These are phyloP conservation scores for Phyllosticta citribraziliensis DNA, from an alignment of 2,329 filamentous ascomycete genomes.

Conservation along the genomic window DNA sequence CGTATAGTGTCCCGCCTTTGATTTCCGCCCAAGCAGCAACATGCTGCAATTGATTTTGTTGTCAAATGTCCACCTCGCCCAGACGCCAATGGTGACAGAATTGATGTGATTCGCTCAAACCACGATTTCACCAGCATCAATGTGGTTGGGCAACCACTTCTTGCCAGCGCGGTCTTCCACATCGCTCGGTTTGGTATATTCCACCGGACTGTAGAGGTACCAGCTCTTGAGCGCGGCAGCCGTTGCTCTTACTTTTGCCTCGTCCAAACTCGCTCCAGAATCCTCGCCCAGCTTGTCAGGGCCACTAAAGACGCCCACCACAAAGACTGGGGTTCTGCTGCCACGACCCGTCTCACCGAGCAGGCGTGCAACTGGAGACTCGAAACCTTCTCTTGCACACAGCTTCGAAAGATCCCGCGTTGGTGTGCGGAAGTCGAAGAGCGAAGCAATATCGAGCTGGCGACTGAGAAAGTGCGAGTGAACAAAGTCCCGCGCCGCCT, in stretches of 20 bases:
- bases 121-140: conserved; percentile 50
- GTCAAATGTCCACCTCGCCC: not conserved
- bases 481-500: conserved; percentile 73
- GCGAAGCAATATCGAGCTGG: conserved; percentile 60
- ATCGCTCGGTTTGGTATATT: conserved; percentile 43
- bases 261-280: conserved; percentile 65
- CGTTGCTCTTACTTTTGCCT: conserved; percentile 68
- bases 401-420: conserved; percentile 74
- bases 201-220: conserved; percentile 83
- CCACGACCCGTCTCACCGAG: conserved; percentile 82
- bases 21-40: not conserved
- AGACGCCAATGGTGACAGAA: not conserved
- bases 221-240: conserved; percentile 83
- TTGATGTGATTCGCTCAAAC: conserved; percentile 19
- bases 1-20: not conserved
- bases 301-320: conserved; percentile 90
- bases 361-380: conserved; percentile 74
- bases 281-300: conserved; percentile 87
- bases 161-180: conserved; percentile 28
- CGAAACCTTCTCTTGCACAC: conserved; percentile 83
- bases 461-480: conserved; percentile 73
- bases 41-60: not conserved
- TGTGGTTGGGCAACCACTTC: conserved; percentile 44
- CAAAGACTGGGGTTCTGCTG: conserved; percentile 78
- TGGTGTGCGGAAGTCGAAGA: conserved; percentile 80